Evolutionary conservation across 129 eudicot species (phyloP).

Genomic region (Tagetes patula): DNA sequence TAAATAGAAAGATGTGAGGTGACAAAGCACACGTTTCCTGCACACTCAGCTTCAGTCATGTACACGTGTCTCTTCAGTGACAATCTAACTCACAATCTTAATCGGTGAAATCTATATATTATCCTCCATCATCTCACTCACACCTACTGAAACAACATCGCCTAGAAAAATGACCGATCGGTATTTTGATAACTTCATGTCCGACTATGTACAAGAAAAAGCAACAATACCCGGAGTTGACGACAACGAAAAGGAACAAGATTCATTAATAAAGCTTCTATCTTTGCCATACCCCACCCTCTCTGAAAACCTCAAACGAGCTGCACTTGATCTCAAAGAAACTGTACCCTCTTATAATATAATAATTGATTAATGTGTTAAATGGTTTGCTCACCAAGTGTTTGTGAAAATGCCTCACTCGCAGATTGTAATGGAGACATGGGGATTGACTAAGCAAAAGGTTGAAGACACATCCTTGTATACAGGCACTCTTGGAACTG

Average conservation of each 20-base stretch:
- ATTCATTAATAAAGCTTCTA: conserved; percentile 57
- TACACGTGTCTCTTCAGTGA: conserved; percentile 22
- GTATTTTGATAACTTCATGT: conserved; percentile 60
- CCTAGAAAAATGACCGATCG: conserved; percentile 52
- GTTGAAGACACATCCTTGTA: conserved; percentile 48
- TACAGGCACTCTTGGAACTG: conserved; percentile 62
- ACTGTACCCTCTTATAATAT: conserved; percentile 35
- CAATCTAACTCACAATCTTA: neutral
- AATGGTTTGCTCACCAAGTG: neutral
- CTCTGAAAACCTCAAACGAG: conserved; percentile 45
- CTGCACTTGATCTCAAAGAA: conserved; percentile 78
- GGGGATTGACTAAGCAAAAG: conserved; percentile 48
- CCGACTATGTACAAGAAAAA: conserved; percentile 51
- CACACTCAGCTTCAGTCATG: conserved; percentile 22
- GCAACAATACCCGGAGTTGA: conserved; percentile 21
- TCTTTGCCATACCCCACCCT: conserved; percentile 49
- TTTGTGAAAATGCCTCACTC: conserved; percentile 32
- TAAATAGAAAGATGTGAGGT: too few relatives aligned
- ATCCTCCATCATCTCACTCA: neutral
- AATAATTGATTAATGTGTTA: neutral
- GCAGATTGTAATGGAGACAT: conserved; percentile 65
- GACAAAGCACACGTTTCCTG: conserved; percentile 8
- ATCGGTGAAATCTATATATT: conserved; percentile 3
- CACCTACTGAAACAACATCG: neutral
- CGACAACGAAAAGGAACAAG: conserved; percentile 31